These are phyloP conservation scores for Ettlia oleoabundans DNA, from an alignment of 139 green algal genomes.

Conservation along the genomic window DNA sequence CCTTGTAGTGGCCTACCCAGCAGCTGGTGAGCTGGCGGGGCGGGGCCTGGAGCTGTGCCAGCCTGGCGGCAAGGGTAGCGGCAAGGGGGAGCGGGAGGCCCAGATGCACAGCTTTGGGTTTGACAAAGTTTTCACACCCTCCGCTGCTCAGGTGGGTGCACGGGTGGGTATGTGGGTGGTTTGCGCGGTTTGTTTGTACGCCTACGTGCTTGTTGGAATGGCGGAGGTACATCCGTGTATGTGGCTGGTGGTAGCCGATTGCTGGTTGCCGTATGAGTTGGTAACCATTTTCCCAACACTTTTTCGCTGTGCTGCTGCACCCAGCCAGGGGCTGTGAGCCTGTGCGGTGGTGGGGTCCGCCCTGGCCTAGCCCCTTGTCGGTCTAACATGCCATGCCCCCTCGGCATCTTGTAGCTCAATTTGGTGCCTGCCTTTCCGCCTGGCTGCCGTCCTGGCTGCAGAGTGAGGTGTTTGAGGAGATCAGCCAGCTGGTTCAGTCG, in stretches of 20 bases:
- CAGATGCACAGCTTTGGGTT: constrained; percentile 79
- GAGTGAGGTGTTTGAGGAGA: constrained; percentile 82
- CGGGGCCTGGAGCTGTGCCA: constrained; percentile 49
- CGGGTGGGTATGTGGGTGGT: too few relatives aligned
- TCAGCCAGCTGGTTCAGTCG: constrained; percentile 92
- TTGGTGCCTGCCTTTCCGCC: not conserved
- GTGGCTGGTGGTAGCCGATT: too few relatives aligned
- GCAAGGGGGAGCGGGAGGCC: constrained; percentile 10
- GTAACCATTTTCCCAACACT: too few relatives aligned
- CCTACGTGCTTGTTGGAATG: too few relatives aligned
- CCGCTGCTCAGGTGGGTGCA: constrained; percentile 7
- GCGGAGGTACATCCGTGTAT: too few relatives aligned
- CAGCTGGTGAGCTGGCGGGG: constrained; percentile 53
- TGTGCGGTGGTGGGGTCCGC: too few relatives aligned
- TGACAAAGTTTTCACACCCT: constrained; percentile 77
- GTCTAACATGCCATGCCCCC: too few relatives aligned
- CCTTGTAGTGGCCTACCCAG: constrained; percentile 42
- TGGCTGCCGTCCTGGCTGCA: constrained; percentile 51
- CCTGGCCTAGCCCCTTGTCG: too few relatives aligned
- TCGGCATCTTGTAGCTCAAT: too few relatives aligned
- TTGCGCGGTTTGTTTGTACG: too few relatives aligned
- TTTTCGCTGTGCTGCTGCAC: not conserved
- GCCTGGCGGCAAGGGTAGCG: constrained; percentile 21
- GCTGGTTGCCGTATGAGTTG: too few relatives aligned
- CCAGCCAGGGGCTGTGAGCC: too few relatives aligned